Evolutionary conservation across 164 flowering plant species (phyloP).

Genomic region (Malania oleifera): DNA sequence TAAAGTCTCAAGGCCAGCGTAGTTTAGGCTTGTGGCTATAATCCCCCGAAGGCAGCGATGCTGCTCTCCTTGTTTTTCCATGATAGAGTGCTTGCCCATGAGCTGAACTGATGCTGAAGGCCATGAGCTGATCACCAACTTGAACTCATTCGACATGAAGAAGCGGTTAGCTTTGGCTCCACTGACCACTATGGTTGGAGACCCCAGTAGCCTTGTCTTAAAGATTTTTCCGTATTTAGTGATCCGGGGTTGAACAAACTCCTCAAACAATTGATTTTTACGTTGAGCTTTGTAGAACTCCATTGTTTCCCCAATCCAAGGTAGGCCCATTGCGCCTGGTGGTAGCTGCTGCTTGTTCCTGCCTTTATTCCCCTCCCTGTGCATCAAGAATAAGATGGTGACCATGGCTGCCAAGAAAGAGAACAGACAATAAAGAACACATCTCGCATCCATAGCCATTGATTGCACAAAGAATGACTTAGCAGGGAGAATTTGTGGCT

Average conservation of each 20-base stretch:
- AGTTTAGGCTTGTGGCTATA: slow-evolving; percentile 32
- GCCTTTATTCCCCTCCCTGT: neutral
- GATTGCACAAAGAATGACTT: neutral
- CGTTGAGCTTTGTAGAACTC: slow-evolving; percentile 61
- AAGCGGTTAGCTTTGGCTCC: slow-evolving; percentile 67
- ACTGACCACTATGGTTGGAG: slow-evolving; percentile 58
- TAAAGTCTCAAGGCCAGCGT: slow-evolving; percentile 35
- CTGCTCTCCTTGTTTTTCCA: slow-evolving; percentile 57
- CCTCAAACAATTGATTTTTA: slow-evolving; percentile 46
- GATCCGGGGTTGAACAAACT: slow-evolving; percentile 52
- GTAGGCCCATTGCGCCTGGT: slow-evolving; percentile 67
- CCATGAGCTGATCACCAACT: slow-evolving; percentile 80
- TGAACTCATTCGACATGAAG: slow-evolving; percentile 69
- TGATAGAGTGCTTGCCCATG: slow-evolving; percentile 66
- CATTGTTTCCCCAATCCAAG: slow-evolving; percentile 75
- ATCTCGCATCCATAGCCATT: slow-evolving; percentile 7
- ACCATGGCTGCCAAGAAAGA: slow-evolving; percentile 9
- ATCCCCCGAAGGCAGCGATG: slow-evolving; percentile 52
- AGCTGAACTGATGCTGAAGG: slow-evolving; percentile 61
- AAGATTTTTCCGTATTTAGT: slow-evolving; percentile 47
- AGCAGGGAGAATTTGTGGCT: neutral
- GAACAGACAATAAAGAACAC: slow-evolving; percentile 1
- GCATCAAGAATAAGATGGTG: slow-evolving; percentile 4
- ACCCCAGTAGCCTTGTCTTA: slow-evolving; percentile 70
- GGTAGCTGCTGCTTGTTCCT: slow-evolving; percentile 32